Percentiles rank a stretch among this genome's conserved stretches.
phyloP scores from a whole-genome alignment of 78 protist genomes.

The Andalucia godoyi region DNA sequence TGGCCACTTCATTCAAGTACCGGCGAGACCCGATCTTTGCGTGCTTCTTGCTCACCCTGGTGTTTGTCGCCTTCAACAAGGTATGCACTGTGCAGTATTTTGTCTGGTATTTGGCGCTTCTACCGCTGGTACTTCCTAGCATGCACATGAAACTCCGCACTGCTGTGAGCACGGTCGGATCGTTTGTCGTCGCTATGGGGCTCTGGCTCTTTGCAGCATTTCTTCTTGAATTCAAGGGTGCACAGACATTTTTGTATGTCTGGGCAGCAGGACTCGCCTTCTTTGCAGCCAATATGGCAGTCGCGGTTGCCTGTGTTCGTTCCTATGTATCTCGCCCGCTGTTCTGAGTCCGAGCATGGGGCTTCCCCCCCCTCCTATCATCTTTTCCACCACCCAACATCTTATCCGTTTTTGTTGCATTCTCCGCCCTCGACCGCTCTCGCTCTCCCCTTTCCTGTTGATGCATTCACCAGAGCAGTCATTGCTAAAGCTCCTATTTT shows the following conservation, averaged over 20 bases:
- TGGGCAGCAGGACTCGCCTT: slow-evolving; percentile 54
- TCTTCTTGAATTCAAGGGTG: slow-evolving; percentile 55
- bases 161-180: neutral
- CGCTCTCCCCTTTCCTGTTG: too few species aligned
- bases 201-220: slow-evolving; percentile 63
- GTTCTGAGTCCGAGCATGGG: too few species aligned
- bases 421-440: too few species aligned
- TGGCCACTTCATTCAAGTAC: slow-evolving; percentile 13
- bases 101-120: slow-evolving; percentile 73
- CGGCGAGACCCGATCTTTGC: slow-evolving; percentile 25
- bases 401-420: too few species aligned
- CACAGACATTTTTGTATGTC: slow-evolving; percentile 35
- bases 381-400: too few species aligned
- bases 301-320: too few species aligned
- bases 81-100: slow-evolving; percentile 90
- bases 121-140: slow-evolving; percentile 55
- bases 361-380: too few species aligned
- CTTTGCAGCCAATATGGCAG: slow-evolving; percentile 43
- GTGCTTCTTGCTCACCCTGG: slow-evolving; percentile 42
- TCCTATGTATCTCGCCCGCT: too few species aligned
- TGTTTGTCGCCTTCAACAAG: slow-evolving; percentile 88
- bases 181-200: slow-evolving; percentile 6
- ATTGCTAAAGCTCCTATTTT: too few species aligned
- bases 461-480: too few species aligned
- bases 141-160: slow-evolving; percentile 28